Base-by-base conservation (phyloP, 2,329 filamentous ascomycete genomes). In the Fonsecaea erecta region DNA sequence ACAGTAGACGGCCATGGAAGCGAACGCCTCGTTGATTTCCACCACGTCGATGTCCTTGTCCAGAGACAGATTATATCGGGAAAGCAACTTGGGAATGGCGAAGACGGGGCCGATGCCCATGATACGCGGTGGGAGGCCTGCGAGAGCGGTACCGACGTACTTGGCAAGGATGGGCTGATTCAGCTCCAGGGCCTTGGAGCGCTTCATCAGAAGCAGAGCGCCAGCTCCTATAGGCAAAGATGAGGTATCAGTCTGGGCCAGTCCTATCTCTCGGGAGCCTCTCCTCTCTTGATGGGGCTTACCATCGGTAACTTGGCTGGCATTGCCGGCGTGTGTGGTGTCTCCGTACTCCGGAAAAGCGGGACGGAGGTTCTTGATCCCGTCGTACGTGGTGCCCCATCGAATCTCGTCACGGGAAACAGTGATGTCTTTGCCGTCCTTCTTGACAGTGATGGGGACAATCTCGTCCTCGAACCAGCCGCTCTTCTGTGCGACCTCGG, bases 1-100 rank as follows among this genome's bases (percentile, higher is more conserved):
- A 80, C 93, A 97, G 85, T 97, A 98, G 32, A 97, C 93, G 0
- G 92, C 93, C 95, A 98, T 98, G 59, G 91, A 95, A 18, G 93
- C 94, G 74, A 99, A 99, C 0, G 95, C 95, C 85, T 99, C 95
- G 82, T 99, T 99, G 75, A 99, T 80, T 85, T 98, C 95, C 72
- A 94, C 84, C 35, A 98, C 85, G 75, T 99, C 95, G 67, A 95
- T 86, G 73, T 98, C 95, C 64, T 89, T 86, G 58, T 96, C 82
- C 24, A 84, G 86, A 66, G 98, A 80, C 79, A 89, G 88, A 84
- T 90, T 46, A 3, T 9, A 88, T 81, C 95, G 89, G 75, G 80
- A 80, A 53, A 98, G 86, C 30, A 98, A 87, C 86, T 98, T 98
- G 67, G 86, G 86, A 66, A 89, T 87, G 24, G 86, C 86, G 70